Conservation (phyloP, 129 eudicot species). For the Dittrichia graveolens region DNA sequence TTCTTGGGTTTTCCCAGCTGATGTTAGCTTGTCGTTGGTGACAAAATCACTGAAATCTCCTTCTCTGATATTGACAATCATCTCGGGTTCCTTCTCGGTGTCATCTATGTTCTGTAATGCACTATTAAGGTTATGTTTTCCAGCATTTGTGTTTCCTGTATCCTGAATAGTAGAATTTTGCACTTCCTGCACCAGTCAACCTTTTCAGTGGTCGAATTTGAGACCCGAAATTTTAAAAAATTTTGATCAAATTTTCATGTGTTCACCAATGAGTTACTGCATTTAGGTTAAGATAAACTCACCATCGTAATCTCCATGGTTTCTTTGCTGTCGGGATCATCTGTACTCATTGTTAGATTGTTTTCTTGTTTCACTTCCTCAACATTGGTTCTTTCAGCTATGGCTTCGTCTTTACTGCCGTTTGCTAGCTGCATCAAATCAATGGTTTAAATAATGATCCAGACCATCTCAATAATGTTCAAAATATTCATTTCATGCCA, state of each 20-base stretch:
- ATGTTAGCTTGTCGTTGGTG: not conserved
- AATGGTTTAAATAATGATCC: not conserved
- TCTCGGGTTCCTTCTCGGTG: conserved; percentile 17
- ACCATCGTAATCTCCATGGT: conserved; percentile 23
- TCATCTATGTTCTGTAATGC: conserved; percentile 7
- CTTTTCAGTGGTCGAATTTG: not conserved
- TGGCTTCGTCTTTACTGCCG: not conserved
- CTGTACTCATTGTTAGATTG: not conserved
- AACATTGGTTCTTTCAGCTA: not conserved
- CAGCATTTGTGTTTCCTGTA: not conserved
- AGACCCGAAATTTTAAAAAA: not conserved
- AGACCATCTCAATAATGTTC: not conserved
- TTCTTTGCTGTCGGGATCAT: not conserved
- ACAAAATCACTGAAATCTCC: conserved; percentile 7
- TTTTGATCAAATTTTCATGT: not conserved
- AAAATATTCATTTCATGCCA: not conserved
- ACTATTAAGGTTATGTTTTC: not conserved
- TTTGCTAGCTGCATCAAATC: conserved; percentile 4
- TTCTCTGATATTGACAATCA: not conserved
- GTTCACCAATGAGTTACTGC: not conserved
- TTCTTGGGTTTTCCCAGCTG: not conserved
- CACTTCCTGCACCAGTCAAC: conserved; percentile 24
- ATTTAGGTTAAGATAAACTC: conserved; percentile 20
- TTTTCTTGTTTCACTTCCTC: not conserved
- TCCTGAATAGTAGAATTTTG: conserved; percentile 1